These are phyloP conservation scores for Fabrea salina DNA, from an alignment of 169 alveolate species.

Conservation along the genomic window DNA sequence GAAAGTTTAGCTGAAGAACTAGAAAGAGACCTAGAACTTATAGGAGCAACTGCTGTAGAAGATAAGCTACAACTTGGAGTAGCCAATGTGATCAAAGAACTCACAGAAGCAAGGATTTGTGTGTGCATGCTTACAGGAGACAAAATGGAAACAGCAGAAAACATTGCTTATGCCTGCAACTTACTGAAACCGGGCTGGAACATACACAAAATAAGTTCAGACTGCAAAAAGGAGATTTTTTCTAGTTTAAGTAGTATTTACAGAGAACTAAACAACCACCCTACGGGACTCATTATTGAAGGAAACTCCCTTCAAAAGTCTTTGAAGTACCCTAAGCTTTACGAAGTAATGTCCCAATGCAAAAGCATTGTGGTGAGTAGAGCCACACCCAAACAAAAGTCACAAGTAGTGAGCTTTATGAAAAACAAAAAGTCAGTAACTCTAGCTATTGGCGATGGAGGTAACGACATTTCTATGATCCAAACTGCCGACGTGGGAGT, in stretches of 20 bases:
- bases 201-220: neutral
- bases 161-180: conserved; percentile 72
- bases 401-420: conserved; percentile 77
- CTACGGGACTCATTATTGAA: neutral
- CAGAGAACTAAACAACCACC: neutral
- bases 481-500: conserved; percentile 87
- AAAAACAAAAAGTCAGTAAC: conserved; percentile 49
- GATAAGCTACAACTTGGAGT: conserved; percentile 94
- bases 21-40: conserved; percentile 80
- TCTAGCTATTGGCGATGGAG: conserved; percentile 90
- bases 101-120: conserved; percentile 92
- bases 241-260: neutral
- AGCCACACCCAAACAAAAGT: conserved; percentile 84
- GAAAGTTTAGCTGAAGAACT: conserved; percentile 56
- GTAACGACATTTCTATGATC: conserved; percentile 88
- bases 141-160: conserved; percentile 94
- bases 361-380: conserved; percentile 62
- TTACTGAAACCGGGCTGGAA: neutral
- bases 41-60: conserved; percentile 94
- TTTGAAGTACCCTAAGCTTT: neutral
- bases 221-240: neutral
- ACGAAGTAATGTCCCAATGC: neutral
- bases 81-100: conserved; percentile 88
- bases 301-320: neutral
- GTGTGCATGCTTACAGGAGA: conserved; percentile 98